Evolutionary conservation across 371 early-diverging fungal genomes (phyloP).

Genomic region (Chytridium lagenaria): DNA sequence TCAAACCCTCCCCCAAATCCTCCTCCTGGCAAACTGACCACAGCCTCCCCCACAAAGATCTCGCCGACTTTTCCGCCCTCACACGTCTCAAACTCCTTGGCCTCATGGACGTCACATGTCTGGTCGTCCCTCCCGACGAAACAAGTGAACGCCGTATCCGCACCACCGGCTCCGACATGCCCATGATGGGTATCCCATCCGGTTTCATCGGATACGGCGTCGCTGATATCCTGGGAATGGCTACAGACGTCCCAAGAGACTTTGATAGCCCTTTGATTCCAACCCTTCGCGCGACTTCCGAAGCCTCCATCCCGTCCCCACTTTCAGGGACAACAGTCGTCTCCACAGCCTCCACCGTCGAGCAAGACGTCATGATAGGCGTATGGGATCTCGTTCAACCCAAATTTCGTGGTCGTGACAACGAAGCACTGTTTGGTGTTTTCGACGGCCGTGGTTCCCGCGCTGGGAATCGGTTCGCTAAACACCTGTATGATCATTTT

Average conservation of each 20-base stretch:
- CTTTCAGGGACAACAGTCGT: constrained; percentile 1
- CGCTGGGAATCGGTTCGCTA: constrained; percentile 67
- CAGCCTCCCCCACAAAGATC: constrained; percentile 42
- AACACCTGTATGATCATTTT: constrained; percentile 75
- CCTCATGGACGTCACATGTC: constrained; percentile 85
- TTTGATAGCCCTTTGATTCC: background rate
- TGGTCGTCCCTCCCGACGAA: constrained; percentile 84
- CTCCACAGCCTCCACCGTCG: constrained; percentile 4
- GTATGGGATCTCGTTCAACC: constrained; percentile 54
- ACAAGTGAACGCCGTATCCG: constrained; percentile 81
- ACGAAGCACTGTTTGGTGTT: constrained; percentile 87
- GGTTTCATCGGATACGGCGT: constrained; percentile 81
- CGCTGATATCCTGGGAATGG: constrained; percentile 67
- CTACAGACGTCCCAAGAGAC: constrained; percentile 8
- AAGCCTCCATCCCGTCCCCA: constrained; percentile 1
- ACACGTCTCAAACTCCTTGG: constrained; percentile 79
- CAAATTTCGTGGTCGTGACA: constrained; percentile 78
- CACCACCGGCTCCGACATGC: constrained; percentile 74
- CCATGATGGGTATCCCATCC: constrained; percentile 54
- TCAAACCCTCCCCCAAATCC: constrained; percentile 66
- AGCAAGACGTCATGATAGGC: constrained; percentile 19
- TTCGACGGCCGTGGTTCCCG: constrained; percentile 77
- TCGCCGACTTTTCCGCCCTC: constrained; percentile 80
- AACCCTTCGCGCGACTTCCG: background rate
- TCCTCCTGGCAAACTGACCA: background rate